Evolutionary conservation across 305 asterid genomes (phyloP), one percentile per base, ranked within the genome.

Genomic region (Striga hermonthica): DNA sequence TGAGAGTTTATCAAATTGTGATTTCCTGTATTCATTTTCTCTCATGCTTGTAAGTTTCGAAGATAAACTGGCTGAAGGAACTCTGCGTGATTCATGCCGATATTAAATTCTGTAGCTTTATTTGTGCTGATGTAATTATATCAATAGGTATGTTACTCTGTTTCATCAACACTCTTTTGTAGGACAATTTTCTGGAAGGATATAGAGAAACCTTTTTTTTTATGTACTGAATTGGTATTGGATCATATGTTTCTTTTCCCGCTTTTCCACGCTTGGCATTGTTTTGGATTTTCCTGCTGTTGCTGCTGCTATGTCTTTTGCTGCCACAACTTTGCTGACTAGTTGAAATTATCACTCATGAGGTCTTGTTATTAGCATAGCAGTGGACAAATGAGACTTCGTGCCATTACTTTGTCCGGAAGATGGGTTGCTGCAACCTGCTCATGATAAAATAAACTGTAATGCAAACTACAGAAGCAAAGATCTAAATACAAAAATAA

Each of bases 351-450:
- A 40, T 44, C 47, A 71, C 40, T 44, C 45, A 31, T 39, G 31
- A 34, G 40, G 54, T 61, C 68, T 35, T 39, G 14, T 79, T 93
- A 90, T 80, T 95, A 93, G 86, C 96, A 90, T 74, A 76, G 83
- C 72, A 90, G 82, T 67, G 99, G 97, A 64, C 86, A 81, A 68
- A 93, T 90, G 97, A 86, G 97, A 78, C 87, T 85, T 45, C 95
- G 97, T 75, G 92, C 84, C 50, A 93, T 96, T 45, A 88, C 97
- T 66, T 84, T 91, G 64, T 89, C 96, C 60, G 79, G 95, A 78
- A 78, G 95, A 75, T 89, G 96, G 96, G 91, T 86, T 72, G 81
- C 95, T 73, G 96, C 95, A 58, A 22, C 31, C 31, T 22, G 31
- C 31, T 22, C 31, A 22, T 22, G 31, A 22, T 22, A 22, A 22